A percentile compares a stretch with the other conserved stretches of the same genome.
Conservation (phyloP, 208 protist genomes). For the Borovskyia barvae region DNA sequence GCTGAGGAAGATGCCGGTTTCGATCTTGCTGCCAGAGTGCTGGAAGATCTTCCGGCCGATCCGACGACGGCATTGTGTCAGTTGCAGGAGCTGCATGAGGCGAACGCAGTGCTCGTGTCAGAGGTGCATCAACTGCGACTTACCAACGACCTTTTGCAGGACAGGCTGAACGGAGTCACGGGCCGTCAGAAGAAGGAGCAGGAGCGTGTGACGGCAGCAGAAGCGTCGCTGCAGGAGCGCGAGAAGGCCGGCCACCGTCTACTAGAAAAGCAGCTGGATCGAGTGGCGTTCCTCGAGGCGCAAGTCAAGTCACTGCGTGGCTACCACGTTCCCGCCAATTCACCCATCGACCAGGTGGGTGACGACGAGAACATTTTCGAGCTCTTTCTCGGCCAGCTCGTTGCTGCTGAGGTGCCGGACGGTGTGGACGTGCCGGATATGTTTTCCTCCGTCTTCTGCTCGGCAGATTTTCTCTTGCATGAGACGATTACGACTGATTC, state of each 20-base stretch:
- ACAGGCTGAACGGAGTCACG: constrained; percentile 40
- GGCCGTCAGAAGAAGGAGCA: constrained; percentile 26
- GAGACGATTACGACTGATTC: constrained; percentile 85
- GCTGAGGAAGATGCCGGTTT: constrained; percentile 15
- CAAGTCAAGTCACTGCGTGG: constrained; percentile 84
- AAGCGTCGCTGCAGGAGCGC: constrained; percentile 38
- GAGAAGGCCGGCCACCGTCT: constrained; percentile 57
- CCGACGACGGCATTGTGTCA: constrained; percentile 42
- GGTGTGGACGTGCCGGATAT: constrained; percentile 39
- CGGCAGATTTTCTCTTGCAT: constrained; percentile 86
- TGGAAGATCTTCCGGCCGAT: constrained; percentile 29
- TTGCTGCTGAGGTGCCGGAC: constrained; percentile 59
- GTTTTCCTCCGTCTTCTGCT: constrained; percentile 76
- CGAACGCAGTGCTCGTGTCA: constrained; percentile 63
- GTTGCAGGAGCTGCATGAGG: constrained; percentile 78
- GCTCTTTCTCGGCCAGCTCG: constrained; percentile 88
- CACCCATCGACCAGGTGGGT: constrained; percentile 41
- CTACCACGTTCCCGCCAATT: constrained; percentile 57
- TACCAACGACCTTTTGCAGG: constrained; percentile 70
- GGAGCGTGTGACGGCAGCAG: constrained; percentile 30
- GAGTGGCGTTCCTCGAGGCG: constrained; percentile 82
- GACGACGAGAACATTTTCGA: constrained; percentile 81
- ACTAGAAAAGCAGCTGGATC: constrained; percentile 73
- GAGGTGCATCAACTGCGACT: constrained; percentile 75
- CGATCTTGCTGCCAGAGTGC: constrained; percentile 7